Base-by-base conservation (phyloP, 768 basidiomycete species). In the Suillus bovinus region DNA sequence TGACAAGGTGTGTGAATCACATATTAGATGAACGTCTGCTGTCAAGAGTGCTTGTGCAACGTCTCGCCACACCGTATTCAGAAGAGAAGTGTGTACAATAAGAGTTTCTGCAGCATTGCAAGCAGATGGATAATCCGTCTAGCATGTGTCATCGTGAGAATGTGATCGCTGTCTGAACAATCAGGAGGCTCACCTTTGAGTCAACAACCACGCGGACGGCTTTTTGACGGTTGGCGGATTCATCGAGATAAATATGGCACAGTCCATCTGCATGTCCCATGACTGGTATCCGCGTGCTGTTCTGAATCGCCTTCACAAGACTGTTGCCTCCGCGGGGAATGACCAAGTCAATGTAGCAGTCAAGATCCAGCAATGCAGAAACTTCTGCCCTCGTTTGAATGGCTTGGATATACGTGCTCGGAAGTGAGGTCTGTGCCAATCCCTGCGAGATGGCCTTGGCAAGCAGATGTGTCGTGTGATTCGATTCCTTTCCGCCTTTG, bases 191-290 rank as follows among this genome's bases (percentile, higher is more conserved):
- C 66, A 95, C 96, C 83, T 99, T 99, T 31, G 94, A 90, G 72
- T 99, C 97, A 4, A 96, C 77, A 0, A 88, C 86, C 7, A 99
- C 81, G 24, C 94, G 82, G 44, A 89, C 78, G 0, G 96, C 94
- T 73, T 95, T 99, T 61, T 86, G 83, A 42, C 79, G 68, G 66
- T 91, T 85, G 0, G 96, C 96, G 33, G 82, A 79, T 67, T 91
- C 88, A 74, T 99, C 96, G 6, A 99, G 77, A 73, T 89, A 99
- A 6, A 97, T 86, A 22, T 87, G 85, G 74, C 97, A 99, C 10
- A 99, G 78, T 2, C 97, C 97, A 74, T 99, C 97, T 8, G 97
- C 96, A 71, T 99, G 97, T 1, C 97, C 97, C 95, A 99, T 98
- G 49, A 99, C 97, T 2, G 97, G 90, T 63, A 99, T 99, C 62